Base-by-base conservation (phyloP, 495 filamentous ascomycete genomes). In the Annulohypoxylon bovei region DNA sequence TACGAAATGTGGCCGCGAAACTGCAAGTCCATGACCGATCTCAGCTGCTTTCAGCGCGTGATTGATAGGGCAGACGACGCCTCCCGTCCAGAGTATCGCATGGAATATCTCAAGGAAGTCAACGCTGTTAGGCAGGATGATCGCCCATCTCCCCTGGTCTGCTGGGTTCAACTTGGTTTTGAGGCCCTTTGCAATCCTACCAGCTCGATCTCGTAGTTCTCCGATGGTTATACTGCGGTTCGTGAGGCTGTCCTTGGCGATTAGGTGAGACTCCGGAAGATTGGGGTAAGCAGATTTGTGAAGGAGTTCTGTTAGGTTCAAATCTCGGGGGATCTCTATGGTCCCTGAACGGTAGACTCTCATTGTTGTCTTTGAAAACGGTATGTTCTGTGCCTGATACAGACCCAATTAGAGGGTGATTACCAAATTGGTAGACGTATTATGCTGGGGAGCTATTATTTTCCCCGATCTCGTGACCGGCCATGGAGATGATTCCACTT, bases 161-260 rank as follows among this genome's bases (percentile, higher is more conserved):
- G 25, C 25, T 20, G 78, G 77, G 11, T 64, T 56, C 27, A 77
- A 61, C n/a, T 64, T 74, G 11, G 57, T 46, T 28, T 72, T 58
- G 27, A 81, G 55, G 1, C 78, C 77, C 27, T 78, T 71, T 18
- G 78, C 78, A 40, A 80, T 70, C 42, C 69, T 67, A 1, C 78
- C 79, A 32, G 79, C 78, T 33, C 74, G 65, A 25, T 77, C 71
- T n/a, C 78, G 73, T 18, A 80, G 68, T 46, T 76, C 64, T 25
- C 70, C 77, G 49, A 80, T 75, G 1, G 77, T 80, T 47, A 78
- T 67, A 50, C 74, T 76, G 5, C 79, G 77, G 56, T 79, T 77
- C 4, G 79, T 78, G 27, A 81, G 67, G 42, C 65, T 78, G 52
- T 80, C 79, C 56, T 75, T 80, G n/a, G 75, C 70, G 30, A 80